Evolutionary conservation across 2,329 filamentous ascomycete genomes (phyloP).

Genomic region (Simplicillium aogashimaense): DNA sequence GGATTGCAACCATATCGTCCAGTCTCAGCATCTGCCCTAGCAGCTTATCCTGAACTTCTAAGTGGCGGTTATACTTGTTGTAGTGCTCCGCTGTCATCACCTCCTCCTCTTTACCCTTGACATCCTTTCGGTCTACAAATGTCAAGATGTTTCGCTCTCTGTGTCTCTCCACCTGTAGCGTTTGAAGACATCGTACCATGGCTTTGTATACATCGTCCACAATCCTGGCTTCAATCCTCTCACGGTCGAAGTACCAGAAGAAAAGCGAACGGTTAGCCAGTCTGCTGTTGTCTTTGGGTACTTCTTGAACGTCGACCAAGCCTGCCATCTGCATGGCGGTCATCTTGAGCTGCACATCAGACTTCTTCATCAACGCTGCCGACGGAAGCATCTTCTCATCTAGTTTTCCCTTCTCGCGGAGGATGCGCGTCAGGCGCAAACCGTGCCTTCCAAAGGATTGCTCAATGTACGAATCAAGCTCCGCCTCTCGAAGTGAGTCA

Average conservation of each 20-base stretch:
- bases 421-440: constrained; percentile 73
- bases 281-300: constrained; percentile 77
- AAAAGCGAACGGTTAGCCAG: constrained; percentile 78
- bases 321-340: constrained; percentile 79
- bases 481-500: constrained; percentile 59
- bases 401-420: constrained; percentile 81
- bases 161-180: constrained; percentile 65
- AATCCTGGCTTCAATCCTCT: constrained; percentile 59
- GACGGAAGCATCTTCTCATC: constrained; percentile 84
- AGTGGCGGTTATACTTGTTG: constrained; percentile 46
- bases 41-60: constrained; percentile 62
- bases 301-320: constrained; percentile 85
- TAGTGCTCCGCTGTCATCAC: constrained; percentile 69
- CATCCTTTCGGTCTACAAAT: constrained; percentile 77
- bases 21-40: constrained; percentile 69
- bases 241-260: constrained; percentile 81
- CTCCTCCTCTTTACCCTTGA: constrained; percentile 73
- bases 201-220: constrained; percentile 80
- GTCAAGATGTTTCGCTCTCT: constrained; percentile 64
- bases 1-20: constrained; percentile 74
- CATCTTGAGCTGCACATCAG: constrained; percentile 76
- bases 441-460: constrained; percentile 68
- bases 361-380: constrained; percentile 73
- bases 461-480: constrained; percentile 74
- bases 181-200: constrained; percentile 78